Base-by-base conservation (phyloP, 768 basidiomycete genomes). In the Lanmaoa pseudosensibilis region DNA sequence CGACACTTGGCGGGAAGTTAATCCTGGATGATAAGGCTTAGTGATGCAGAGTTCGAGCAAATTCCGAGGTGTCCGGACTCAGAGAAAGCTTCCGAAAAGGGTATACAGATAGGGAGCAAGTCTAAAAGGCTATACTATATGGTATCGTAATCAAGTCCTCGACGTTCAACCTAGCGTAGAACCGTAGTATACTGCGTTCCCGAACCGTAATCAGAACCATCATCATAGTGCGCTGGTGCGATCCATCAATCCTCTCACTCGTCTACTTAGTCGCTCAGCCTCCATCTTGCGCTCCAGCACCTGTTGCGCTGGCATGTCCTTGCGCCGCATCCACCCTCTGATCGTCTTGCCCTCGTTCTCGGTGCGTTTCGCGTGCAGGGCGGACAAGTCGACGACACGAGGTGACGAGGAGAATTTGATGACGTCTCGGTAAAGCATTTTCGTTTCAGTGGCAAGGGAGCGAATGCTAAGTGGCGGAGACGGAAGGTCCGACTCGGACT, bases 361-460 rank as follows among this genome's bases (percentile, higher is more conserved):
- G 41, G 73, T 73, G 23, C 83, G 73, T 65, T 80, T 80, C 37
- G 79, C 78, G 49, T 83, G 81, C 58, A 84, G 65, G 23, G 67
- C 76, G 1, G 89, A 86, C 25, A 99, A 77, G 70, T 98, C 95
- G 37, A 99, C 90, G 30, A 99, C 87, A 6, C 83, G 81, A 0
- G 92, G 88, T 2, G 86, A 84, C 0, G 93, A 85, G 1, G 94
- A 91, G 71, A 90, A 92, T 61, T 81, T 80, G 64, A 95, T 86
- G 10, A 98, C 89, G 59, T 96, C 91, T n/a, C 89, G 83, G 66
- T 92, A 94, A 19, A 99, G 78, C 40, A 87, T 69, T 71, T 91
- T 96, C 1, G 90, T 89, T 70, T 97, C 92, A 0, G 86, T 88
- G 2, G 86, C 76, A 43, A 98, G 78, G 0, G 88, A 80, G 38